A percentile compares a stretch with the other conserved stretches of the same genome.
These are phyloP conservation scores for Phytopythium litorale DNA, from an alignment of 352 stramenopile genomes.

Conservation along the genomic window DNA sequence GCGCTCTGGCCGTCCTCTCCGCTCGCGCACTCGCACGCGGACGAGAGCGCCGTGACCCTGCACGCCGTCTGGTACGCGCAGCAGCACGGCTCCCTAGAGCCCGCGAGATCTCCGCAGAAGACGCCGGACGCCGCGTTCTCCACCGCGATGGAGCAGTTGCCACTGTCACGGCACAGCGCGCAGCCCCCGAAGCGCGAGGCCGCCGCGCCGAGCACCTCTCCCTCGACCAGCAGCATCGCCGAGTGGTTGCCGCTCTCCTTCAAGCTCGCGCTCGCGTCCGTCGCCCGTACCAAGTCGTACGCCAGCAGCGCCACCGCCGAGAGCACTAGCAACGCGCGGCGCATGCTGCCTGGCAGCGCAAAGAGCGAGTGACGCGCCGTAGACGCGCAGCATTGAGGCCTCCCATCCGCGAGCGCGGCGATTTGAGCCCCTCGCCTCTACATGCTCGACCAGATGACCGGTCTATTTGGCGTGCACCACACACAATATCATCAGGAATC, in stretches of 20 bases:
- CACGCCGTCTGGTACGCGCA: slow-evolving; percentile 68
- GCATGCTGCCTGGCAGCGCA: neutral
- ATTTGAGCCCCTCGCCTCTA: neutral
- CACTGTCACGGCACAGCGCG: slow-evolving; percentile 45
- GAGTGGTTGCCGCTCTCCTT: neutral
- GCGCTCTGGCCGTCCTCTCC: slow-evolving; percentile 22
- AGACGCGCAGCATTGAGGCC: neutral
- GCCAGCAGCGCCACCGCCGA: neutral
- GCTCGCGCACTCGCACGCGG: slow-evolving; percentile 50
- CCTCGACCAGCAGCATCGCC: neutral
- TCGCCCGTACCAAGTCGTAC: neutral
- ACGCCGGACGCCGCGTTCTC: slow-evolving; percentile 44
- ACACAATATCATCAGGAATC: no score
- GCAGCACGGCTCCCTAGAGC: slow-evolving; percentile 53
- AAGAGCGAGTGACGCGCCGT: neutral
- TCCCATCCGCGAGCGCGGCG: no score
- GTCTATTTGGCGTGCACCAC: no score
- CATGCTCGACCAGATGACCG: neutral
- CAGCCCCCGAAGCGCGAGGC: slow-evolving; percentile 28
- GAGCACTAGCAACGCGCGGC: neutral
- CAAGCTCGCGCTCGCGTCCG: neutral
- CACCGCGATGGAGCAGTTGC: slow-evolving; percentile 66
- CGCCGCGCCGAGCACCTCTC: neutral
- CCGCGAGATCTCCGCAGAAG: slow-evolving; percentile 62
- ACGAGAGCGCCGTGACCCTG: slow-evolving; percentile 45